A percentile compares a stretch with the other conserved stretches of the same genome.
Evolutionary conservation across 1,284 basidiomycete genomes (phyloP).

Genomic region (Nidula niveotomentosa): DNA sequence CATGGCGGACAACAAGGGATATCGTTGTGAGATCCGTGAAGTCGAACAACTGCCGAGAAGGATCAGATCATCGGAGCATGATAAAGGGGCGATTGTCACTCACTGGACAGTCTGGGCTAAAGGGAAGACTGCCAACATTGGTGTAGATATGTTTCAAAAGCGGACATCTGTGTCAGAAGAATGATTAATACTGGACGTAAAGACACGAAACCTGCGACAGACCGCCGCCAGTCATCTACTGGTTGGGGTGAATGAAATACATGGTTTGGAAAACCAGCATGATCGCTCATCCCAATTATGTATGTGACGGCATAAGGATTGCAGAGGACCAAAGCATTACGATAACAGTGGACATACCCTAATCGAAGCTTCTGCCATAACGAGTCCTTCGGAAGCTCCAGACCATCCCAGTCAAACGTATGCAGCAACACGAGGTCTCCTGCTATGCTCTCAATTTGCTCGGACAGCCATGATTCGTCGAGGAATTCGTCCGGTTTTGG

Average conservation of each 20-base stretch:
- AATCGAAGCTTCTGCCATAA: constrained; percentile 36
- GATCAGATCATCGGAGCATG: not conserved
- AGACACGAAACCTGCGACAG: too few species aligned
- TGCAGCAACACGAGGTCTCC: constrained; percentile 24
- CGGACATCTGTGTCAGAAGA: constrained; percentile 28
- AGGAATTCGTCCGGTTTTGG: constrained; percentile 36
- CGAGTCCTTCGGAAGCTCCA: constrained; percentile 37
- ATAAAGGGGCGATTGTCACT: not conserved
- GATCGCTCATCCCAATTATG: too few species aligned
- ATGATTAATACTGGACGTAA: not conserved
- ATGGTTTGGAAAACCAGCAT: too few species aligned
- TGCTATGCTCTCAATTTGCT: constrained; percentile 24
- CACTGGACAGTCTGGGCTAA: constrained; percentile 31
- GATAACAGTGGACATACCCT: constrained; percentile 30
- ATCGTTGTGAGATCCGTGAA: constrained; percentile 39
- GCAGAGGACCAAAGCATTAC: not conserved
- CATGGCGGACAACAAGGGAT: constrained; percentile 41
- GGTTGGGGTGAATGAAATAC: too few species aligned
- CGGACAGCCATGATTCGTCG: constrained; percentile 36
- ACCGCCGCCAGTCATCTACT: too few species aligned
- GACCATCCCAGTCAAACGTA: constrained; percentile 47
- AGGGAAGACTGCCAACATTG: constrained; percentile 33
- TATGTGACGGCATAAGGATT: not conserved
- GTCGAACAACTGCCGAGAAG: constrained; percentile 30
- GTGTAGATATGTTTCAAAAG: constrained; percentile 37